A percentile compares a stretch with the other conserved stretches of the same genome.
These are phyloP conservation scores for Teratosphaeria pseudoeucalypti DNA, from an alignment of 2,329 filamentous ascomycete species.

Conservation along the genomic window DNA sequence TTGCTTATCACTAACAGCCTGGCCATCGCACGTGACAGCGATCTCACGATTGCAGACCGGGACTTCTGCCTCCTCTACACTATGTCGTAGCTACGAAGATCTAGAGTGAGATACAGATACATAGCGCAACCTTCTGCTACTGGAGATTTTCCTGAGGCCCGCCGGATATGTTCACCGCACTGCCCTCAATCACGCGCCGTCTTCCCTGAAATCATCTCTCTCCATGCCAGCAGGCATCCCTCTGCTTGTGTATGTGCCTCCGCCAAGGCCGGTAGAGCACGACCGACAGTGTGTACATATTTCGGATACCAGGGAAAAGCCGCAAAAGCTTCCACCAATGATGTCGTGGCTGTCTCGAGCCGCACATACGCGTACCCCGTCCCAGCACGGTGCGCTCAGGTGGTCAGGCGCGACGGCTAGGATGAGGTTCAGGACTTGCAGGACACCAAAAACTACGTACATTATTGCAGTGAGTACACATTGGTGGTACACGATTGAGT, in stretches of 20 bases:
- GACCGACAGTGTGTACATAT: slow-evolving; percentile 47
- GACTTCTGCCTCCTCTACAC: neutral
- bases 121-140: too few species aligned
- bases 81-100: too few species aligned
- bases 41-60: neutral
- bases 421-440: slow-evolving; percentile 73
- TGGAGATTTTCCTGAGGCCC: too few species aligned
- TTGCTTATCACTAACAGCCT: neutral
- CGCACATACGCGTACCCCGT: slow-evolving; percentile 55
- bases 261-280: slow-evolving; percentile 74
- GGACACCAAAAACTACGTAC: slow-evolving; percentile 61
- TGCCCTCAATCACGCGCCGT: neutral
- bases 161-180: too few species aligned
- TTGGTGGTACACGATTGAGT: slow-evolving; percentile 93
- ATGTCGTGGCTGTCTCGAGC: slow-evolving; percentile 76
- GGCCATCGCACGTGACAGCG: neutral
- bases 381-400: slow-evolving; percentile 74
- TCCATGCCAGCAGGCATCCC: neutral
- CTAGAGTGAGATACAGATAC: too few species aligned
- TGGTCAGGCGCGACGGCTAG: slow-evolving; percentile 56
- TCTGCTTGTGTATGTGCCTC: slow-evolving; percentile 38
- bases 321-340: slow-evolving; percentile 78
- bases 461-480: slow-evolving; percentile 77
- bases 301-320: slow-evolving; percentile 70
- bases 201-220: neutral